A percentile compares a stretch with the other conserved stretches of the same genome.
phyloP scores from a whole-genome alignment of 2,329 filamentous ascomycete species.

The Mariannaea sp. region DNA sequence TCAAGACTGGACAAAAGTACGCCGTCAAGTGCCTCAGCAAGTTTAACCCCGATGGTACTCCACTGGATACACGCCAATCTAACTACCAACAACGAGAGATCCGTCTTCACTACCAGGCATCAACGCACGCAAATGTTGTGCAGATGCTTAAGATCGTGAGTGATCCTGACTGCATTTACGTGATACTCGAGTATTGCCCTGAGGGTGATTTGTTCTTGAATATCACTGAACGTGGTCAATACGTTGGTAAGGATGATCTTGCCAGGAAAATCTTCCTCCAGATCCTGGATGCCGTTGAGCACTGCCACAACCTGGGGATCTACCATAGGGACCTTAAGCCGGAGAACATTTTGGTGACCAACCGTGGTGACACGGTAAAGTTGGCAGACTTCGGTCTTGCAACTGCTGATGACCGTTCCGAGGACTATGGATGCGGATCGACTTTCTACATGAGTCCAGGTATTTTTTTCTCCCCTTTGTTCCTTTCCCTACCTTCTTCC shows the following conservation, averaged over 20 bases:
- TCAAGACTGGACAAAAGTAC: slow-evolving; percentile 80
- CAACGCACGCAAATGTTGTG: slow-evolving; percentile 89
- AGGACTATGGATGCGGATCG: slow-evolving; percentile 96
- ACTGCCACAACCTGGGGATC: slow-evolving; percentile 91
- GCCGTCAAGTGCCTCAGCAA: slow-evolving; percentile 98
- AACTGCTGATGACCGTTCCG: slow-evolving; percentile 79
- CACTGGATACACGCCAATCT: slow-evolving; percentile 81
- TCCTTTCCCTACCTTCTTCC: slow-evolving; percentile 4
- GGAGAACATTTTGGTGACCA: slow-evolving; percentile 93
- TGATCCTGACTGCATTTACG: slow-evolving; percentile 88
- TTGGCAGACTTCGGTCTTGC: slow-evolving; percentile 97
- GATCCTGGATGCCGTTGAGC: slow-evolving; percentile 93
- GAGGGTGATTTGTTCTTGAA: slow-evolving; percentile 97
- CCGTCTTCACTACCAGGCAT: slow-evolving; percentile 85
- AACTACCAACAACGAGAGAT: slow-evolving; percentile 95
- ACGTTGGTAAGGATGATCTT: slow-evolving; percentile 88
- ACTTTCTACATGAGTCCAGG: slow-evolving; percentile 99
- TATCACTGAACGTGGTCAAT: slow-evolving; percentile 93
- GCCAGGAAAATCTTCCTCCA: slow-evolving; percentile 90
- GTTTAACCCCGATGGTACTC: slow-evolving; percentile 70
- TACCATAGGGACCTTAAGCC: slow-evolving; percentile 98
- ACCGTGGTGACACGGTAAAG: slow-evolving; percentile 88
- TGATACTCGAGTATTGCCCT: slow-evolving; percentile 95
- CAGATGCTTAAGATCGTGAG: slow-evolving; percentile 94
- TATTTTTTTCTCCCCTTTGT: slow-evolving; percentile 53